Base-by-base conservation (phyloP, 495 filamentous ascomycete species). In the Aspergillus sparsus region DNA sequence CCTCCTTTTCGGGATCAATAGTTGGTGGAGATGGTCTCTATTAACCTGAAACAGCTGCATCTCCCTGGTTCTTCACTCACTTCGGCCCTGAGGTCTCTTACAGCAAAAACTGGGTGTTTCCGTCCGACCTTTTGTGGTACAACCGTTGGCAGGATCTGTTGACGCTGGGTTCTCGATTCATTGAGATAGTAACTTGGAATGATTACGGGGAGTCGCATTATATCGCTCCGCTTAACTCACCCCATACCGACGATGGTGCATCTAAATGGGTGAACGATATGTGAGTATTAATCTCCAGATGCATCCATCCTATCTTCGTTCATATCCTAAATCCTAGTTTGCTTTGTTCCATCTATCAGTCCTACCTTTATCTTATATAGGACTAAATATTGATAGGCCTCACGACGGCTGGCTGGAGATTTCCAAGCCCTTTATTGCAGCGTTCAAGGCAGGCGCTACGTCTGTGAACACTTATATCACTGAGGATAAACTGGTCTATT, bases 131-230 rank as follows among this genome's bases (percentile, higher is more conserved):
- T 39, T 75, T 87, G 6, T 87, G 83, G 82, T 83, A 79, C 45
- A 66, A 80, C 49, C 81, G 84, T 16, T 87, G 84, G 84, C 71
- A 74, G 35, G 62, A 85, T 49, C 71, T 86, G 13, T 60, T 86
- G n/a, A 53, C 63, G 9, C 57, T 81, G 5, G 59, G 71, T n/a
- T 82, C 85, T 33, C 71, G 76, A n/a, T 84, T 83, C 64, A 67
- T 88, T 32, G 82, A 87, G 66, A 84, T 88, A 46, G 74, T 89
- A 41, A 86, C 81, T 27, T 89, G 85, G 86, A 89, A 89, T 61
- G 86, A 89, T 63, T 88, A 82, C 57, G 84, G 84, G 59, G 87
- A 89, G 68, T 83, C 80, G 10, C 82, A 85, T 39, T 81, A 81
- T 54, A 67, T 77, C 41, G 77, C 74, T 12, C 80, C 82, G 6